phyloP scores from a whole-genome alignment of 805 yeast species.

The Candida broadrunensis region DNA sequence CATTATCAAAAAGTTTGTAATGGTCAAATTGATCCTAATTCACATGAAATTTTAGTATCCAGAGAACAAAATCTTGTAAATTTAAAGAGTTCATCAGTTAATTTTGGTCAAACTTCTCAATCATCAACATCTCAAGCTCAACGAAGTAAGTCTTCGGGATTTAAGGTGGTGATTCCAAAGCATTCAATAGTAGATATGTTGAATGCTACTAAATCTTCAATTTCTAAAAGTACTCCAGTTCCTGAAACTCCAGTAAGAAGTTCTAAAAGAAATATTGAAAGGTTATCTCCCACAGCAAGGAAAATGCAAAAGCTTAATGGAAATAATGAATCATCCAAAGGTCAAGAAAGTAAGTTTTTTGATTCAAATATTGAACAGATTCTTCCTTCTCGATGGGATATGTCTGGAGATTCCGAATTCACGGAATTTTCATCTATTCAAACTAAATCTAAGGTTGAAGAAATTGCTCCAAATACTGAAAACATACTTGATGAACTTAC shows the following conservation, averaged over 20 bases:
- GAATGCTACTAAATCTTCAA: not conserved
- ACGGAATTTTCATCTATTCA: conserved; percentile 25
- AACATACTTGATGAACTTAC: conserved; percentile 12
- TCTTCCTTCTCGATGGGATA: conserved; percentile 1
- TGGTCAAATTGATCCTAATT: conserved; percentile 68
- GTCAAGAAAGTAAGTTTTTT: conserved; percentile 7
- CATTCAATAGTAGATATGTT: not conserved
- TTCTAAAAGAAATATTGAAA: not conserved
- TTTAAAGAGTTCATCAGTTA: conserved; percentile 17
- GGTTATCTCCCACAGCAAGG: conserved; percentile 13
- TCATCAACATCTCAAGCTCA: not conserved
- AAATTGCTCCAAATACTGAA: conserved; percentile 2
- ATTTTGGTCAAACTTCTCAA: not conserved
- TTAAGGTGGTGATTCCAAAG: not conserved
- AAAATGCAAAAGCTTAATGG: conserved; percentile 5
- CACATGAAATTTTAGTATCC: conserved; percentile 44
- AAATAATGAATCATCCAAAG: conserved; percentile 1
- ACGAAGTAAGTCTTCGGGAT: not conserved
- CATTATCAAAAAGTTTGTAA: conserved; percentile 55
- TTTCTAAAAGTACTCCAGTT: not conserved
- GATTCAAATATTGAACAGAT: not conserved
- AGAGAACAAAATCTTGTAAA: conserved; percentile 39
- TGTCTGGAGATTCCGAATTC: conserved; percentile 29
- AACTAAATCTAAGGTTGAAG: not conserved
- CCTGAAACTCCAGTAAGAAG: not conserved